These are phyloP conservation scores for Aspergillus luchuensis DNA, from an alignment of 2,329 filamentous ascomycete genomes.

Conservation along the genomic window DNA sequence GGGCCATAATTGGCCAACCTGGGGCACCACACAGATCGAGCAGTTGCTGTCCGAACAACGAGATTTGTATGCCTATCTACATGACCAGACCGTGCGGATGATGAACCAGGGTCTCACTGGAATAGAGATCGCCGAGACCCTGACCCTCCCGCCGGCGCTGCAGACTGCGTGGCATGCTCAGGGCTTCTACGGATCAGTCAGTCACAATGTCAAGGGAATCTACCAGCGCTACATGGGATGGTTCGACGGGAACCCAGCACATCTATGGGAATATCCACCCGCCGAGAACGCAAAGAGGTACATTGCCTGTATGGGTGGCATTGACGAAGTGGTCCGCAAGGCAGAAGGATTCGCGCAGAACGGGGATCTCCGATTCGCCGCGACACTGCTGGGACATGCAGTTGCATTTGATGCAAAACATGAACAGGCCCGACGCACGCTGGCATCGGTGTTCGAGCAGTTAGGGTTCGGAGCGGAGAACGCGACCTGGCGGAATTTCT, in stretches of 20 bases:
- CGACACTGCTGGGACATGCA: constrained; percentile 41
- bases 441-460: constrained; percentile 36
- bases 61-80: constrained; percentile 45
- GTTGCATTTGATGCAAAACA: constrained; percentile 29
- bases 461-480: constrained; percentile 45
- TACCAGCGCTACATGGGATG: constrained; percentile 39
- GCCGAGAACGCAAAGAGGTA: constrained; percentile 38
- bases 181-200: constrained; percentile 44
- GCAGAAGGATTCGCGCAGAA: constrained; percentile 31
- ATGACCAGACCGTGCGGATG: constrained; percentile 45
- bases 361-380: constrained; percentile 44
- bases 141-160: constrained; percentile 38
- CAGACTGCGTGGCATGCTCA: constrained; percentile 33
- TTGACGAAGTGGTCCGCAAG: constrained; percentile 32
- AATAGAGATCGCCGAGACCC: constrained; percentile 44
- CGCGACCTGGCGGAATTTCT: constrained; percentile 48
- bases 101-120: constrained; percentile 43
- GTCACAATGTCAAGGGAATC: constrained; percentile 45
- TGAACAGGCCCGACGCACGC: constrained; percentile 17
- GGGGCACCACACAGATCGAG: constrained; percentile 32
- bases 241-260: constrained; percentile 38
- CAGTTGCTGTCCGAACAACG: constrained; percentile 37
- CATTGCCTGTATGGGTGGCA: constrained; percentile 42
- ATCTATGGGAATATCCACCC: constrained; percentile 43
- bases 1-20: constrained; percentile 49